Evolutionary conservation across 1,139 yeast species (phyloP), one percentile per base, ranked within the genome.

Genomic region (Yamadazyma diospyri): DNA sequence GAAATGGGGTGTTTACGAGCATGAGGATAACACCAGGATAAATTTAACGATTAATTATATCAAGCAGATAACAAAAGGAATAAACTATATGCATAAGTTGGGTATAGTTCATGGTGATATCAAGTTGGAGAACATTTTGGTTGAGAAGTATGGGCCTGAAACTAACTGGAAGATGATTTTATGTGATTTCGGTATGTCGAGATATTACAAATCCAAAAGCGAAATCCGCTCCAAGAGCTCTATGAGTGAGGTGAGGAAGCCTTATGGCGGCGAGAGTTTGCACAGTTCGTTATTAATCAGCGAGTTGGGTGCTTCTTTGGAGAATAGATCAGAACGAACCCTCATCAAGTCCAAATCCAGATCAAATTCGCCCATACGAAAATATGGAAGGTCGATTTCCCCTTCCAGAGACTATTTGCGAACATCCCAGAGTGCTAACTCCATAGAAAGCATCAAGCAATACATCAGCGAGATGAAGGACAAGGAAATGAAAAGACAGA

Each of bases 171-270:
- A 56, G 21, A 61, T 79, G 50, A 53, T 76, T 16, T 52, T 88
- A 6, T 86, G 96, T 59, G 97, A 88, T 59, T 88, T 88, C 61
- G 97, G 97, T 4, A 86, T 88, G 94, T 64, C 70, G 34, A 49
- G 67, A 29, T 59, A 62, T 6, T 62, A 56, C 42, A 57, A 59
- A 24, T 29, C 30, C 17, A 40, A 33, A 27, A 35, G 33, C n/a
- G 50, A 44, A 27, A 61, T 70, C 30, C 57, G 78, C 45, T 73
- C 80, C n/a, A 59, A 60, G 36, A 72, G 80, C 11, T 63, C 71
- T 7, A 59, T 57, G 34, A 51, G 64, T 2, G 58, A 58, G 25
- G 35, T 48, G 5, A 48, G 73, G 30, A 59, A 55, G 38, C 73
- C 73, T 2, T 64, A 50, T 35, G 15, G 39, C 8, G 66, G 61